Conservation (phyloP, 768 basidiomycete species). For the Mycena albidolilacea region DNA sequence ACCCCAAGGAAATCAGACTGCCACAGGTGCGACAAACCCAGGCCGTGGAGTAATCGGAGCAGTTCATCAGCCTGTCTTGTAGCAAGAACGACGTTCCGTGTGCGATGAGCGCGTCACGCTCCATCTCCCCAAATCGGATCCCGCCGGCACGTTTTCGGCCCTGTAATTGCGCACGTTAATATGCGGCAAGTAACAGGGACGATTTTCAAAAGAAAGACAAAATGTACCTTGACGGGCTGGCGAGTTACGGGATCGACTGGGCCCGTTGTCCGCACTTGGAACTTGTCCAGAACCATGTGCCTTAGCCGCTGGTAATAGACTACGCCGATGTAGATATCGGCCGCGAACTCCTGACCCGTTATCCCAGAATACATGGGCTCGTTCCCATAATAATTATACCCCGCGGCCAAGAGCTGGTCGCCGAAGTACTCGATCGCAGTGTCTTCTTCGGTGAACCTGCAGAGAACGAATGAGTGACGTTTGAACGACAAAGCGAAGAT, state of each 20-base stretch:
- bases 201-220: neutral
- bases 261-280: slow-evolving; percentile 98
- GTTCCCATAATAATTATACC: slow-evolving; percentile 99
- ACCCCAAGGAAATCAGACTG: slow-evolving; percentile 95
- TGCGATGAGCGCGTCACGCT: slow-evolving; percentile 97
- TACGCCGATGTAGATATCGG: slow-evolving; percentile 98
- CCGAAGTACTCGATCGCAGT: slow-evolving; percentile 99
- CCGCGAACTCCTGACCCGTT: slow-evolving; percentile 97
- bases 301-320: slow-evolving; percentile 99
- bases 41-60: slow-evolving; percentile 98
- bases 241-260: slow-evolving; percentile 96
- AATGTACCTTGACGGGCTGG: slow-evolving; percentile 93
- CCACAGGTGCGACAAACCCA: slow-evolving; percentile 99
- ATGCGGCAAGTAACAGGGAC: neutral
- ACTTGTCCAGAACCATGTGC: slow-evolving; percentile 99
- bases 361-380: slow-evolving; percentile 99
- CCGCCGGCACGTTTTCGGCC: slow-evolving; percentile 98
- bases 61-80: slow-evolving; percentile 99
- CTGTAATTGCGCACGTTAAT: slow-evolving; percentile 54
- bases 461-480: slow-evolving; percentile 24
- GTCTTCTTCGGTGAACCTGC: slow-evolving; percentile 94
- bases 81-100: slow-evolving; percentile 99
- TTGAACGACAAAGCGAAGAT: slow-evolving; percentile 14
- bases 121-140: slow-evolving; percentile 99
- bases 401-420: slow-evolving; percentile 91